These are phyloP conservation scores for Domatiomyces globalis DNA, from an alignment of 2,329 filamentous ascomycete genomes.

Conservation along the genomic window DNA sequence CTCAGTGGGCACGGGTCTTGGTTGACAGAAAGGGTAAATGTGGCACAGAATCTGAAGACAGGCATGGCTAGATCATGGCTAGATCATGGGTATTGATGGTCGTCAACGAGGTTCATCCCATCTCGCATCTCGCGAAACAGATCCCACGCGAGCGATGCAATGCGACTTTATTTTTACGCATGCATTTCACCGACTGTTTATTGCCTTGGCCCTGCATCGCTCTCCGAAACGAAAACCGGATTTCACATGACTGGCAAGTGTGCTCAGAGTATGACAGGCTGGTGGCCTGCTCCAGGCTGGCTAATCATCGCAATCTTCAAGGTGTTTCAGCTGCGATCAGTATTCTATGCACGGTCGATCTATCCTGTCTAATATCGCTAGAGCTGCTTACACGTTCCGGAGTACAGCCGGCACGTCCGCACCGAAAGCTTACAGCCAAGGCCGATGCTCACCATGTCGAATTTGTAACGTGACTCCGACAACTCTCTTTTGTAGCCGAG, in stretches of 20 bases:
- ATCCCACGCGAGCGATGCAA: background rate
- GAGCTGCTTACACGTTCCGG: background rate
- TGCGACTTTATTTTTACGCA: too few relatives aligned
- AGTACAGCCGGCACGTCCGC: background rate
- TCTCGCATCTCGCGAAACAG: background rate
- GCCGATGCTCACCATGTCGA: background rate
- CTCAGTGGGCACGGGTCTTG: background rate
- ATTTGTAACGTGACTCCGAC: background rate
- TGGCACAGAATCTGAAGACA: background rate
- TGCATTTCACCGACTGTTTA: background rate
- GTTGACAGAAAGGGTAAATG: background rate
- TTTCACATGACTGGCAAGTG: background rate
- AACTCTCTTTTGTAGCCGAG: background rate
- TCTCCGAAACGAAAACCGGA: background rate
- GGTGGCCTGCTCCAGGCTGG: background rate
- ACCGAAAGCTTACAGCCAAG: background rate
- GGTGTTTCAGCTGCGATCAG: background rate
- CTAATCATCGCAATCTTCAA: background rate
- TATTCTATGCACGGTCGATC: background rate
- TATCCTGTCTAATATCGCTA: background rate
- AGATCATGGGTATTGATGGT: background rate
- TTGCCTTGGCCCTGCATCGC: background rate
- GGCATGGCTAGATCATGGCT: background rate
- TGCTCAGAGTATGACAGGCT: background rate
- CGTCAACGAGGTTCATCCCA: background rate